Evolutionary conservation across 2,329 filamentous ascomycete species (phyloP).

Genomic region (Trichothecium roseum): DNA sequence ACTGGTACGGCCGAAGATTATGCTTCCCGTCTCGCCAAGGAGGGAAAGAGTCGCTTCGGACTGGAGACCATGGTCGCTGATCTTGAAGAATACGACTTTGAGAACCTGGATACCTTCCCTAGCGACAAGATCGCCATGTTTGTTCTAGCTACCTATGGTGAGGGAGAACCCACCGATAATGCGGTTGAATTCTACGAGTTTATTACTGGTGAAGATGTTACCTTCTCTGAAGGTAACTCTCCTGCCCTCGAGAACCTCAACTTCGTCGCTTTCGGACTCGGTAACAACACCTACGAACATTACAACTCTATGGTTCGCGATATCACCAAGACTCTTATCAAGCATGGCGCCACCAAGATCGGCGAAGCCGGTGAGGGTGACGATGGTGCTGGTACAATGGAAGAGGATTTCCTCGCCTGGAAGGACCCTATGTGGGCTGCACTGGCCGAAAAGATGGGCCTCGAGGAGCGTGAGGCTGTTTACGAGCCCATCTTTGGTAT

Average conservation of each 20-base stretch:
- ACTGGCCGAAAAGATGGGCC: slow-evolving; percentile 68
- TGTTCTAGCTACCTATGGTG: slow-evolving; percentile 91
- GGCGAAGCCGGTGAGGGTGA: slow-evolving; percentile 90
- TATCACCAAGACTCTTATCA: slow-evolving; percentile 70
- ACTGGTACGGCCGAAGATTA: slow-evolving; percentile 98
- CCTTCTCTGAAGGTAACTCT: slow-evolving; percentile 67
- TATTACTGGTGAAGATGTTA: slow-evolving; percentile 68
- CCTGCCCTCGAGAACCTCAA: slow-evolving; percentile 73
- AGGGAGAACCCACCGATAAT: slow-evolving; percentile 97
- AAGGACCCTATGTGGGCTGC: slow-evolving; percentile 98
- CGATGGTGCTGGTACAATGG: slow-evolving; percentile 97
- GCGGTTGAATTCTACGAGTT: slow-evolving; percentile 99
- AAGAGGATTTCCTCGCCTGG: slow-evolving; percentile 98
- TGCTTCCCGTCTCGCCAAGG: slow-evolving; percentile 89
- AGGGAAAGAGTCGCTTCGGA: slow-evolving; percentile 91
- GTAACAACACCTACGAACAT: slow-evolving; percentile 99
- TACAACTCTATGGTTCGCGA: slow-evolving; percentile 98
- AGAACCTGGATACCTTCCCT: slow-evolving; percentile 81
- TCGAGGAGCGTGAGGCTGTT: slow-evolving; percentile 91
- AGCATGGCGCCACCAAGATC: slow-evolving; percentile 74
- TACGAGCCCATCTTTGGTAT: slow-evolving; percentile 91
- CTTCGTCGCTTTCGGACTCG: slow-evolving; percentile 90
- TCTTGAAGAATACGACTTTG: slow-evolving; percentile 94
- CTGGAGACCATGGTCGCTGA: slow-evolving; percentile 98
- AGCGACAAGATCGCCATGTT: slow-evolving; percentile 91